These are phyloP conservation scores for Ascochyta pisi DNA, from an alignment of 2,329 filamentous ascomycete genomes.

Conservation along the genomic window DNA sequence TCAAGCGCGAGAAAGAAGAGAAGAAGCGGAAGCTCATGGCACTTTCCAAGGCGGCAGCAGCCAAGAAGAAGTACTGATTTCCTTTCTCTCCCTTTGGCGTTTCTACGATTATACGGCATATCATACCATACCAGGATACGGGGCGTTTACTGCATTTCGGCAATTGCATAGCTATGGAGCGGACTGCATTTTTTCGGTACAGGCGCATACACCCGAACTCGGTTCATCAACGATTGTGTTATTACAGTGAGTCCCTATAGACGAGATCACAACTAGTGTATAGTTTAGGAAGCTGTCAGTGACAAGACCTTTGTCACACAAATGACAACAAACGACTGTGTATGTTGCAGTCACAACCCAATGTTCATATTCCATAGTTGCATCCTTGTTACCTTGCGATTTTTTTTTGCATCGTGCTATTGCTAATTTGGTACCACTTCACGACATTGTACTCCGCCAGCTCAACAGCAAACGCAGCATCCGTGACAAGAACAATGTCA, in stretches of 20 bases:
- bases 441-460: conserved; percentile 1
- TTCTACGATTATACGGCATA: conserved; percentile 40
- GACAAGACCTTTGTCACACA: conserved; percentile 2
- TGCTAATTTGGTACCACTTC: not conserved
- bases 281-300: conserved; percentile 18
- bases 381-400: not conserved
- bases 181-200: conserved; percentile 25
- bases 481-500: conserved; percentile 12
- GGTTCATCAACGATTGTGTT: conserved; percentile 26
- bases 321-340: conserved; percentile 12
- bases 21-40: conserved; percentile 43
- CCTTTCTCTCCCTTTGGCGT: conserved; percentile 29
- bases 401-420: not conserved
- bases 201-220: conserved; percentile 25
- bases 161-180: conserved; percentile 44
- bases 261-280: conserved; percentile 28
- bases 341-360: conserved; percentile 7
- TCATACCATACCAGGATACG: conserved; percentile 23
- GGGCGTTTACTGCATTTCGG: conserved; percentile 35
- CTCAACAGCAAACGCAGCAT: conserved; percentile 23
- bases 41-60: conserved; percentile 38
- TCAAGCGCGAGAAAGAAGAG: conserved; percentile 46
- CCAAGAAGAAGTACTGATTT: conserved; percentile 40
- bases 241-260: conserved; percentile 26
- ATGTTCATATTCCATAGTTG: not conserved